phyloP scores from a whole-genome alignment of 805 yeast genomes.

The Zygoascus flipseniorum region DNA sequence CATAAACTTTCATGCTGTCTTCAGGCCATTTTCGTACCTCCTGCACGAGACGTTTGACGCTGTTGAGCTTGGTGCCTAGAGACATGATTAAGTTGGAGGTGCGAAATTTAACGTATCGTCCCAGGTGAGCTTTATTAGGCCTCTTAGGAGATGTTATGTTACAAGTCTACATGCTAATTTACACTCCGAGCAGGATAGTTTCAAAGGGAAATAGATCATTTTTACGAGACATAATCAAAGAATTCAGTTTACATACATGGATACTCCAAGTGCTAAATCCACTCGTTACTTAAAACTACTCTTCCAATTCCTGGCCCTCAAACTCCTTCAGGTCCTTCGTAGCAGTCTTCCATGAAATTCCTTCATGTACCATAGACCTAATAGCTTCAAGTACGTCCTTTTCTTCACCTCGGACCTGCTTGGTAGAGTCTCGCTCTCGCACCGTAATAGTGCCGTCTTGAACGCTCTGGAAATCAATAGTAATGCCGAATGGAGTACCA shows the following conservation, averaged over 20 bases:
- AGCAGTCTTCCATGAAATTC: conserved; percentile 78
- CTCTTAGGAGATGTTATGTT: too few relatives aligned
- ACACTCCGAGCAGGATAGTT: too few relatives aligned
- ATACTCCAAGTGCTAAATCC: not conserved
- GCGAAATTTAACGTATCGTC: too few relatives aligned
- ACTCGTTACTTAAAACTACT: not conserved
- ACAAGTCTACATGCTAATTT: too few relatives aligned
- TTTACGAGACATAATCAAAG: not conserved
- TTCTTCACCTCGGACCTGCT: conserved; percentile 88
- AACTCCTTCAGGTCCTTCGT: conserved; percentile 64
- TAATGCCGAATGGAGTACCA: conserved; percentile 98
- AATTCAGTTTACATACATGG: not conserved
- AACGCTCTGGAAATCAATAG: conserved; percentile 89
- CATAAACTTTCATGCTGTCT: conserved; percentile 40
- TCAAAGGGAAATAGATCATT: too few relatives aligned
- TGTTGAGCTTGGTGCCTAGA: conserved; percentile 10
- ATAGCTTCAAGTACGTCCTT: conserved; percentile 64
- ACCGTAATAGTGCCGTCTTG: conserved; percentile 83
- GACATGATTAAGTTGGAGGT: conserved; percentile 6
- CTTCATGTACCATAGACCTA: conserved; percentile 64
- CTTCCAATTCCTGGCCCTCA: conserved; percentile 52
- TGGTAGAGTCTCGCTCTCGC: conserved; percentile 95
- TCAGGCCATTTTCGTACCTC: conserved; percentile 26
- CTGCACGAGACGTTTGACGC: conserved; percentile 18
- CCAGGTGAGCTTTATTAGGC: too few relatives aligned